phyloP scores from a whole-genome alignment of 1,139 yeast genomes.

The Meyerozyma carpophila region DNA sequence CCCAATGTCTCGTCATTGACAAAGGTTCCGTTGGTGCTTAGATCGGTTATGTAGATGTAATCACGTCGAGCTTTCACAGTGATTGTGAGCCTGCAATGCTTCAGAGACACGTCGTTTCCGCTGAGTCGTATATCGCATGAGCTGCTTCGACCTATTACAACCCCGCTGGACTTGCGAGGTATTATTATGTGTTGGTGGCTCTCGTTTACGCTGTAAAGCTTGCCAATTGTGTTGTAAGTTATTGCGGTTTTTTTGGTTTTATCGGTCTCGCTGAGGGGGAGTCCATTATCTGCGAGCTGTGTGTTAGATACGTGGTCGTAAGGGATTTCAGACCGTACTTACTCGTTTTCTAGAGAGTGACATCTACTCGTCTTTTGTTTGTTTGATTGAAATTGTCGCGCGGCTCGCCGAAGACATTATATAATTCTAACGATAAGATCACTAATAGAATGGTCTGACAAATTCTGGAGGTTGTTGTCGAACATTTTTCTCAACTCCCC shows the following conservation, averaged over 20 bases:
- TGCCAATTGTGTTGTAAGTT: constrained; percentile 9
- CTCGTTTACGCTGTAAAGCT: constrained; percentile 27
- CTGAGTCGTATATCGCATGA: constrained; percentile 51
- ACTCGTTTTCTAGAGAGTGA: constrained; percentile 37
- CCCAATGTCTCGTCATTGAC: constrained; percentile 55
- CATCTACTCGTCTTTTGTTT: constrained; percentile 14
- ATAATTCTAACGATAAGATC: constrained; percentile 26
- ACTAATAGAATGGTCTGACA: constrained; percentile 32
- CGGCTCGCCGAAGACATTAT: constrained; percentile 7
- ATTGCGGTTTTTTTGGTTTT: neutral
- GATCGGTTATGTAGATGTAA: constrained; percentile 48
- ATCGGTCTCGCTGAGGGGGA: neutral
- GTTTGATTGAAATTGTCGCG: constrained; percentile 2
- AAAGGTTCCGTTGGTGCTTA: constrained; percentile 64
- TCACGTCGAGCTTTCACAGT: constrained; percentile 33
- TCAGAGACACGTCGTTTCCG: constrained; percentile 62
- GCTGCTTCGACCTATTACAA: constrained; percentile 56
- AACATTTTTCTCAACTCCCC: constrained; percentile 20
- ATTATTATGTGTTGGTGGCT: constrained; percentile 28
- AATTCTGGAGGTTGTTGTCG: constrained; percentile 14
- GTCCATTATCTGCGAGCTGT: neutral
- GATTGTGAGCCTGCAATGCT: constrained; percentile 52
- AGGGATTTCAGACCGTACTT: constrained; percentile 13
- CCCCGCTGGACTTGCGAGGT: constrained; percentile 28
- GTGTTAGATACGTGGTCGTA: neutral